phyloP scores from a whole-genome alignment of 129 eudicot species.

The Ambrosia trifida region DNA sequence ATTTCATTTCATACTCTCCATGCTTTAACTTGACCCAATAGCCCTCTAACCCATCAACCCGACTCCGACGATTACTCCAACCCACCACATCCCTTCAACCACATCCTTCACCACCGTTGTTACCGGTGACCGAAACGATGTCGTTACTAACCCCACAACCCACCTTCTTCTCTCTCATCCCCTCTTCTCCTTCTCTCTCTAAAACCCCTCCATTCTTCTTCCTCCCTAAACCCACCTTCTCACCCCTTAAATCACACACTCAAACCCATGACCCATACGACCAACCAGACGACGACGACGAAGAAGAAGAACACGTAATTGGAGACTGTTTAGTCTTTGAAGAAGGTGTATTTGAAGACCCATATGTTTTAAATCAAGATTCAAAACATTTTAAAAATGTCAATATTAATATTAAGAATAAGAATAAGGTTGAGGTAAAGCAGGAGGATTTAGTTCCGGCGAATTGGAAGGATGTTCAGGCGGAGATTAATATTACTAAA shows the following conservation, averaged over 20 bases:
- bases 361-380: constrained; percentile 31
- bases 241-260: constrained; percentile 30
- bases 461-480: constrained; percentile 65
- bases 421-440: constrained; percentile 13
- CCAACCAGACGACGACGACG: constrained; percentile 24
- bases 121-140: constrained; percentile 32
- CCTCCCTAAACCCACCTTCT: constrained; percentile 29
- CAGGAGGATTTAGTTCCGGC: constrained; percentile 77
- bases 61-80: constrained; percentile 19
- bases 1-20: too few relatives aligned
- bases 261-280: constrained; percentile 28
- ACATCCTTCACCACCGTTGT: constrained; percentile 1
- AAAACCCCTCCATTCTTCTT: constrained; percentile 17
- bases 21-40: too few relatives aligned
- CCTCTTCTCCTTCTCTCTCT: background rate
- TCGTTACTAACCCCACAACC: constrained; percentile 20
- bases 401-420: constrained; percentile 4
- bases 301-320: constrained; percentile 53
- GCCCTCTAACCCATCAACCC: background rate
- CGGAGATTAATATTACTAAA: constrained; percentile 74
- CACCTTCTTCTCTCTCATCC: constrained; percentile 18
- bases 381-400: background rate
- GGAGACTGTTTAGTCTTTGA: constrained; percentile 95
- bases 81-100: background rate
- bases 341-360: constrained; percentile 89